A percentile compares a stretch with the other conserved stretches of the same genome.
phyloP scores from a whole-genome alignment of 345 rosid genomes.

The Rhizophora apiculata region DNA sequence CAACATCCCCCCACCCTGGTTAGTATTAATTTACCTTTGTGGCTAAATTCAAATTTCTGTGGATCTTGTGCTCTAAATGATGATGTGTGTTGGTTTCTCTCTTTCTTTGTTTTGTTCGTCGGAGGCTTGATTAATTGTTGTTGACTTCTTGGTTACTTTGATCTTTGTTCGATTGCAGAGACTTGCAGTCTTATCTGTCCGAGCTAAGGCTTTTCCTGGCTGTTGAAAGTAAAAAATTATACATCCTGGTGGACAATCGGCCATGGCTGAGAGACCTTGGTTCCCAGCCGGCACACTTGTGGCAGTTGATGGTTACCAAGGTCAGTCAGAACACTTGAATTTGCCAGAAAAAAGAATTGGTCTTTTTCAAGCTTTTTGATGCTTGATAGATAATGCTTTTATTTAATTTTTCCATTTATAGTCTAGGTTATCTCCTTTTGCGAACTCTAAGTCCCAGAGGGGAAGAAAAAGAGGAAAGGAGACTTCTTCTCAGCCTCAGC shows the following conservation, averaged over 20 bases:
- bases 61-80: no score
- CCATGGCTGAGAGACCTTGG: slow-evolving; percentile 75
- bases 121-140: neutral
- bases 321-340: slow-evolving; percentile 32
- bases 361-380: slow-evolving; percentile 3
- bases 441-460: slow-evolving; percentile 64
- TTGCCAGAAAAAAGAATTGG: neutral
- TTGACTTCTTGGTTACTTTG: slow-evolving; percentile 8
- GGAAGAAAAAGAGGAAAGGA: slow-evolving; percentile 42
- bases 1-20: no score
- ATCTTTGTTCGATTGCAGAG: slow-evolving; percentile 53
- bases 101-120: neutral
- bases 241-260: slow-evolving; percentile 85
- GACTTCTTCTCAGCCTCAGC: slow-evolving; percentile 28
- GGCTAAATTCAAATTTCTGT: neutral
- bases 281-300: slow-evolving; percentile 66
- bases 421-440: slow-evolving; percentile 99
- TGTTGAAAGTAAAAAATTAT: slow-evolving; percentile 68
- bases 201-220: slow-evolving; percentile 82
- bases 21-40: no score
- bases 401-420: slow-evolving; percentile 35
- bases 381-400: slow-evolving; percentile 8
- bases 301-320: slow-evolving; percentile 99
- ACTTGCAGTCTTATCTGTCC: slow-evolving; percentile 94
- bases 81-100: no score